These are phyloP conservation scores for Pythium folliculosum DNA, from an alignment of 352 stramenopile species.

Conservation along the genomic window DNA sequence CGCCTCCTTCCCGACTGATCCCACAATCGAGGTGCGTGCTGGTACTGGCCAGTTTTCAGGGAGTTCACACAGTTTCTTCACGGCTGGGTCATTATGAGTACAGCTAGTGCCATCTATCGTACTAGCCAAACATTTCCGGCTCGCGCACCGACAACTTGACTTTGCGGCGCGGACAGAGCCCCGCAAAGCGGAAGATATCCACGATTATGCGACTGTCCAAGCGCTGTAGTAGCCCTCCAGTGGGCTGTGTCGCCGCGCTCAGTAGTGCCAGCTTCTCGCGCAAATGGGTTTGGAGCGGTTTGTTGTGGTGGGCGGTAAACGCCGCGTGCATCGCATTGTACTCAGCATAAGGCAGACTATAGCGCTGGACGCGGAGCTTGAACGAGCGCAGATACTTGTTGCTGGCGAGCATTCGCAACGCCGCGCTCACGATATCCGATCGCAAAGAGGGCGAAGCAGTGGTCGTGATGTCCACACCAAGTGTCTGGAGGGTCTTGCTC, in stretches of 20 bases:
- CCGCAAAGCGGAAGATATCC: not conserved
- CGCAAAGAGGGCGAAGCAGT: too few species aligned
- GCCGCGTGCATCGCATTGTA: not conserved
- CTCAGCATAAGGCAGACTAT: not conserved
- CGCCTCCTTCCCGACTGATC: too few species aligned
- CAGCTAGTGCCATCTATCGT: too few species aligned
- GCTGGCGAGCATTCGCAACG: not conserved
- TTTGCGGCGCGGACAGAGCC: slow-evolving; percentile 30
- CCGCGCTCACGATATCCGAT: not conserved
- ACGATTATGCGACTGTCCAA: not conserved
- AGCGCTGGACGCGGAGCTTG: not conserved
- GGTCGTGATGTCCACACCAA: not conserved
- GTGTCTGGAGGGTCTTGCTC: not conserved
- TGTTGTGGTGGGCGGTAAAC: not conserved
- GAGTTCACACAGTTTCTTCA: too few species aligned
- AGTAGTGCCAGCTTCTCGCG: not conserved
- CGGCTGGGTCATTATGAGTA: too few species aligned
- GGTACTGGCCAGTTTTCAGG: too few species aligned
- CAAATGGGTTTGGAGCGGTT: not conserved
- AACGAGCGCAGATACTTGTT: not conserved
- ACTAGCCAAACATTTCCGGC: too few species aligned
- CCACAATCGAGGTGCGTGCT: too few species aligned
- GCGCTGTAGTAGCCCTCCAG: not conserved
- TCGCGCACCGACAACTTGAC: slow-evolving; percentile 19
- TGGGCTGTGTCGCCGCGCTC: not conserved